Evolutionary conservation across 2,329 filamentous ascomycete species (phyloP), one percentile per base, ranked within the genome.

Genomic region (Cercospora berteroae): DNA sequence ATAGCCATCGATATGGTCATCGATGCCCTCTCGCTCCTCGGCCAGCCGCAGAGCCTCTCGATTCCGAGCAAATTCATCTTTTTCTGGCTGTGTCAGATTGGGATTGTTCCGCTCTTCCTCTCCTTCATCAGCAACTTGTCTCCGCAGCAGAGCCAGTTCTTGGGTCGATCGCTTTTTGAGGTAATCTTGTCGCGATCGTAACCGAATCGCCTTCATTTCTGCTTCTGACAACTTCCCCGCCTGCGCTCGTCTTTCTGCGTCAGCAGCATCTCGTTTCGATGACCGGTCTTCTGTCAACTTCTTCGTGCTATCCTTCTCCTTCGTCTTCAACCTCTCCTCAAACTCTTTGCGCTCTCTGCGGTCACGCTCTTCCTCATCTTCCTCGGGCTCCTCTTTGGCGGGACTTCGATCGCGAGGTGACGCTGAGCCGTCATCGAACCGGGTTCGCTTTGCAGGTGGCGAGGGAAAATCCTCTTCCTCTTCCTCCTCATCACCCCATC

Each of bases 1-100:
- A 80, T 98, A 99, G 2, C 94, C 94, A 81, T 97, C 94, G 20
- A 90, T 87, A 78, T 97, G 89, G 73, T 98, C 94, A 77, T 98
- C 94, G 70, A 99, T 96, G 52, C 87, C 87, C 64, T 94, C 82
- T 23, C 94, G 86, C 77, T 96, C 93, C 80, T 97, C 73, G 75
- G 83, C 82, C 77, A 83, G 75, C 74, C 81, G 80, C 74, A 81
- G 72, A 65, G 81, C 80, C 79, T 98, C 92, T 56, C 92, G 84
- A 76, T 98, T 98, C 76, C 92, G 90, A 2, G 90, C 90, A 77
- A 99, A 98, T 70, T 97, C 92, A 65, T 89, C 90, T 77, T 90
- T 93, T 79, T 99, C 95, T 67, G 85, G 85, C 67, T 91, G 87
- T 0, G 91, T 92, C 16, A 99, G 79, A 56, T 86, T 85, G 0